Conservation (phyloP, 371 early-diverging fungal genomes). For the Fennellomyces sp. region DNA sequence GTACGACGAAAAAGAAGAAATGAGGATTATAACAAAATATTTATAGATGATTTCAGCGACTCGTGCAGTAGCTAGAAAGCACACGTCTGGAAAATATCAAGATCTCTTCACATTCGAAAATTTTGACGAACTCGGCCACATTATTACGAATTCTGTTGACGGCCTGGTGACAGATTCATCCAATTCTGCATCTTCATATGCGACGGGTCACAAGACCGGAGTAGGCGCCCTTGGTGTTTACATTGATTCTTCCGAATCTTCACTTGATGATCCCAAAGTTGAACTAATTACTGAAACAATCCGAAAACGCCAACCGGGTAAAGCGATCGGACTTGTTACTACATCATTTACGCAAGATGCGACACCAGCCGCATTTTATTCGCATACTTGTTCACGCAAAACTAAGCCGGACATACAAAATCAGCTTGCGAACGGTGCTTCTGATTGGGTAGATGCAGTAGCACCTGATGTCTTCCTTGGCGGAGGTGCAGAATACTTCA, state of each 20-base stretch:
- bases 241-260: conserved; percentile 51
- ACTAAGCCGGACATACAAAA: conserved; percentile 60
- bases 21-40: too few species aligned
- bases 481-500: conserved; percentile 66
- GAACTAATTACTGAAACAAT: conserved; percentile 70
- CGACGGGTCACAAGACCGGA: conserved; percentile 68
- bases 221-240: conserved; percentile 69
- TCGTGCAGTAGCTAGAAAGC: conserved; percentile 55
- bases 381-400: conserved; percentile 62
- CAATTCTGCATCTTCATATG: conserved; percentile 74
- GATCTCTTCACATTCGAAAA: conserved; percentile 64
- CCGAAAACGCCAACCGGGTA: conserved; percentile 68
- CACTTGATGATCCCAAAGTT: conserved; percentile 62
- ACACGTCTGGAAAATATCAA: conserved; percentile 56
- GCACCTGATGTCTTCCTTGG: conserved; percentile 72
- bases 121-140: conserved; percentile 66
- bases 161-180: conserved; percentile 76
- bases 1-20: too few species aligned
- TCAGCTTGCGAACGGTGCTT: conserved; percentile 61
- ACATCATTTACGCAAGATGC: conserved; percentile 71
- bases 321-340: conserved; percentile 72
- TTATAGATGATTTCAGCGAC: conserved; percentile 61
- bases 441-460: conserved; percentile 39
- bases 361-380: conserved; percentile 71
- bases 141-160: conserved; percentile 74